Evolutionary conservation across 495 filamentous ascomycete genomes (phyloP).

Genomic region (Xylaria intraflava): DNA sequence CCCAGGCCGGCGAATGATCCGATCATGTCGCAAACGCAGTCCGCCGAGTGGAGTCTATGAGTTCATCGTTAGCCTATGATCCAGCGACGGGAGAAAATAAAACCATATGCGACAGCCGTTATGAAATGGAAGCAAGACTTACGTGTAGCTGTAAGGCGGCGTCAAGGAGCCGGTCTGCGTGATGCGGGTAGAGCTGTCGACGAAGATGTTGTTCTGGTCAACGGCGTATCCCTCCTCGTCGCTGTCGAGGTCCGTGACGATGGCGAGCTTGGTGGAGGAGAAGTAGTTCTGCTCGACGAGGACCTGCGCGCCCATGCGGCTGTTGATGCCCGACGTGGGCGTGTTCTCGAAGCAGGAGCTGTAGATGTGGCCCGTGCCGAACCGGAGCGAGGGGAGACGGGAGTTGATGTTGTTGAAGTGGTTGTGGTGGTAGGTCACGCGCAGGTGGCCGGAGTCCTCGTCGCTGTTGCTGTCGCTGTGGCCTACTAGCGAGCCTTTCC

Average conservation of each 20-base stretch:
- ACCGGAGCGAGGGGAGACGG: conserved; percentile 43
- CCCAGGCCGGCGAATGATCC: conserved; percentile 8
- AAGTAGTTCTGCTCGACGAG: conserved; percentile 43
- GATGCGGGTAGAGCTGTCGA: conserved; percentile 3
- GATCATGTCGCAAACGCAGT: conserved; percentile 6
- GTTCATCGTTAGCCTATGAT: neutral
- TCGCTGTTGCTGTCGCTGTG: conserved; percentile 26
- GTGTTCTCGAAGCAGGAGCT: conserved; percentile 33
- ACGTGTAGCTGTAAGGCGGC: conserved; percentile 6
- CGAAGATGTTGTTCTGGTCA: conserved; percentile 20
- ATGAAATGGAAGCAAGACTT: neutral
- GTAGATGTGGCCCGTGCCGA: conserved; percentile 46
- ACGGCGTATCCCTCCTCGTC: conserved; percentile 24
- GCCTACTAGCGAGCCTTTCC: conserved; percentile 45
- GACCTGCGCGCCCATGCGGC: conserved; percentile 41
- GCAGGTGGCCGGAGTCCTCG: conserved; percentile 43
- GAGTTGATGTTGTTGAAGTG: conserved; percentile 36
- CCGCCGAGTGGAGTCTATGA: conserved; percentile 1
- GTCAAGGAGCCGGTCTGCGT: conserved; percentile 3
- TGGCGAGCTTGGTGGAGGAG: conserved; percentile 30
- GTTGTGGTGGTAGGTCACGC: conserved; percentile 46
- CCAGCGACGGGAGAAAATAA: neutral
- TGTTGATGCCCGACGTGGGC: conserved; percentile 43
- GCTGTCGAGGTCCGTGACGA: conserved; percentile 16
- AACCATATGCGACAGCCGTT: neutral